These are phyloP conservation scores for Populus hybrid DNA, from an alignment of 441 rosid genomes.

Conservation along the genomic window DNA sequence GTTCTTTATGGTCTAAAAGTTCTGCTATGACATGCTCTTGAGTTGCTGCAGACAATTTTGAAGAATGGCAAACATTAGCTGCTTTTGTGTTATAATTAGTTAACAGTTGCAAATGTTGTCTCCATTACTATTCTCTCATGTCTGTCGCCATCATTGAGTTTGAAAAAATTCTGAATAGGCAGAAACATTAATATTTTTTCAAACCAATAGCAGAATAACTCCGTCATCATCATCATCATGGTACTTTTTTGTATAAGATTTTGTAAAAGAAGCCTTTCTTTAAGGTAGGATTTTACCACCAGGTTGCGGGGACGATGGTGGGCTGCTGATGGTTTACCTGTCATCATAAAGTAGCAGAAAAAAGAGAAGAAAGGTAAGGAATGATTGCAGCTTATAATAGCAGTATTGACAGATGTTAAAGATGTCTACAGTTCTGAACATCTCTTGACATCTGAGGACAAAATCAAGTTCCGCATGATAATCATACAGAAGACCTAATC, in stretches of 20 bases:
- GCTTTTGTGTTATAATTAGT: not conserved
- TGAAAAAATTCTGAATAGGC: not conserved
- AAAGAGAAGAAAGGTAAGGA: not conserved
- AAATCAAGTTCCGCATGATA: constrained; percentile 32
- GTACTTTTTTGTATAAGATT: not conserved
- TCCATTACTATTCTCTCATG: not conserved
- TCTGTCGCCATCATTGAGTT: not conserved
- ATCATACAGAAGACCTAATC: not conserved
- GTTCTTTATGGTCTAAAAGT: too few species aligned
- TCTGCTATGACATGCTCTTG: too few species aligned
- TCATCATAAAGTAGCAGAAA: constrained; percentile 16
- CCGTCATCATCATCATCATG: not conserved
- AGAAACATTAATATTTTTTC: not conserved
- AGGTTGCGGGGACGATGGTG: constrained; percentile 17
- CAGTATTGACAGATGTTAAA: not conserved
- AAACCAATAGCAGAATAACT: not conserved
- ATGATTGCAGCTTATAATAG: constrained; percentile 6
- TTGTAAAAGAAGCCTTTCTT: not conserved
- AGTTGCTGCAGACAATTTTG: not conserved
- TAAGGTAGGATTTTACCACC: constrained; percentile 3
- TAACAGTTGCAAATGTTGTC: not conserved
- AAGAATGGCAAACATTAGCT: not conserved
- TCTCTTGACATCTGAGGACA: constrained; percentile 1
- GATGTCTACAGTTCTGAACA: not conserved
- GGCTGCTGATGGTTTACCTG: constrained; percentile 14